Conservation (phyloP, 164 flowering plant genomes). For the Akebia trifoliata region DNA sequence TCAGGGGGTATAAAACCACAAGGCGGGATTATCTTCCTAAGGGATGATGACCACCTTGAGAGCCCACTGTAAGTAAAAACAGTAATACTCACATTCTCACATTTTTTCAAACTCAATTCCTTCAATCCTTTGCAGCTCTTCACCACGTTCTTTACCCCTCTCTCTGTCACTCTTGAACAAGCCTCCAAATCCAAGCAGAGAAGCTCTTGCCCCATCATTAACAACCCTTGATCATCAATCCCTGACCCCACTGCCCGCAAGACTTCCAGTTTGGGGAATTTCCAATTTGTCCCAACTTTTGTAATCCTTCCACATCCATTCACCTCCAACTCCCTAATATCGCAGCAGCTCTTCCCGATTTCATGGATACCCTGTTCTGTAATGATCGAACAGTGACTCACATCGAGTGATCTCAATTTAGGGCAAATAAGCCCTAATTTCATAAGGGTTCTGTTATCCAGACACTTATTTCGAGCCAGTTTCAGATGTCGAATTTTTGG, state of each 20-base stretch:
- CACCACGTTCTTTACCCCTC: constrained; percentile 43
- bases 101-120: constrained; percentile 42
- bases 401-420: constrained; percentile 29
- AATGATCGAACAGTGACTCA: constrained; percentile 29
- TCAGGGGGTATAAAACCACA: constrained; percentile 2
- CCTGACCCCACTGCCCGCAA: constrained; percentile 23
- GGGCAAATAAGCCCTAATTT: constrained; percentile 35
- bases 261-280: constrained; percentile 35
- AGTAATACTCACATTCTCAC: constrained; percentile 19
- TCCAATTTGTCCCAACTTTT: constrained; percentile 14
- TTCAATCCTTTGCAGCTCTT: constrained; percentile 35
- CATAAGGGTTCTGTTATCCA: constrained; percentile 26
- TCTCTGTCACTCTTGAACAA: constrained; percentile 36
- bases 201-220: constrained; percentile 24
- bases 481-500: constrained; percentile 22
- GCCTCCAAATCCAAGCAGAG: constrained; percentile 32
- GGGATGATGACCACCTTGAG: constrained; percentile 23
- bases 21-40: constrained; percentile 28
- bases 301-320: constrained; percentile 22
- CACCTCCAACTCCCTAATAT: constrained; percentile 33
- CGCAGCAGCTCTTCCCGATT: constrained; percentile 27
- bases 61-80: constrained; percentile 26
- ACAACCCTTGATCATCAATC: constrained; percentile 36
- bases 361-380: constrained; percentile 35
- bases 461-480: constrained; percentile 25